Evolutionary conservation across 768 basidiomycete genomes (phyloP).

Genomic region (Lactifluus rugatus): DNA sequence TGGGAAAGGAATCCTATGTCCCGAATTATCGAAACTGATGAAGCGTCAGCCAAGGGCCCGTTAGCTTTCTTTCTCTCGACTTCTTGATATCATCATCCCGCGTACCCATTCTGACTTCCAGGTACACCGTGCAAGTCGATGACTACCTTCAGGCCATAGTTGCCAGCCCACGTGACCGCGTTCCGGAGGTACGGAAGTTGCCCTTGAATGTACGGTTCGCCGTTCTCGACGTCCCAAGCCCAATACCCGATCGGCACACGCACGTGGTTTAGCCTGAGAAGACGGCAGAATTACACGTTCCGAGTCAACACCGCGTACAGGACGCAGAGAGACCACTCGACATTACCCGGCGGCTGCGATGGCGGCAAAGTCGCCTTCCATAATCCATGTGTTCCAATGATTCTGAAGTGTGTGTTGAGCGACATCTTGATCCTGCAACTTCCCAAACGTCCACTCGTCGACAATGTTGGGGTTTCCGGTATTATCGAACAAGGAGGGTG

Average conservation of each 20-base stretch:
- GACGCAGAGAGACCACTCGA: background rate
- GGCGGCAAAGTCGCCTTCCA: constrained; percentile 64
- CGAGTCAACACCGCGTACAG: constrained; percentile 2
- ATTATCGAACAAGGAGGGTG: constrained; percentile 63
- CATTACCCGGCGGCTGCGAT: constrained; percentile 68
- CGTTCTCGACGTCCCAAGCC: constrained; percentile 75
- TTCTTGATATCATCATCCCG: background rate
- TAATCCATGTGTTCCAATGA: constrained; percentile 83
- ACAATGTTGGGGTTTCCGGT: constrained; percentile 50
- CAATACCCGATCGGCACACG: constrained; percentile 84
- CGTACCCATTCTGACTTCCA: constrained; percentile 75
- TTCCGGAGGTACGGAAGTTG: constrained; percentile 62
- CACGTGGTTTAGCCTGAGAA: constrained; percentile 68
- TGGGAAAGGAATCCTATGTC: constrained; percentile 51
- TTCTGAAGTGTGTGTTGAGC: constrained; percentile 44
- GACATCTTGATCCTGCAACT: constrained; percentile 41
- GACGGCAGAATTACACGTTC: no score
- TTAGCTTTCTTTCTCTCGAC: background rate
- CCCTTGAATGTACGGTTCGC: constrained; percentile 73
- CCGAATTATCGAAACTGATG: constrained; percentile 71
- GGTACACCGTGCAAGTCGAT: constrained; percentile 66
- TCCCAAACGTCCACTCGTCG: constrained; percentile 74
- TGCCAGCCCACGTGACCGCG: constrained; percentile 61
- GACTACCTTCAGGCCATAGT: constrained; percentile 67
- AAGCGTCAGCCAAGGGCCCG: background rate